These are phyloP conservation scores for Phytophthora palmivora DNA, from an alignment of 352 stramenopile species.

Conservation along the genomic window DNA sequence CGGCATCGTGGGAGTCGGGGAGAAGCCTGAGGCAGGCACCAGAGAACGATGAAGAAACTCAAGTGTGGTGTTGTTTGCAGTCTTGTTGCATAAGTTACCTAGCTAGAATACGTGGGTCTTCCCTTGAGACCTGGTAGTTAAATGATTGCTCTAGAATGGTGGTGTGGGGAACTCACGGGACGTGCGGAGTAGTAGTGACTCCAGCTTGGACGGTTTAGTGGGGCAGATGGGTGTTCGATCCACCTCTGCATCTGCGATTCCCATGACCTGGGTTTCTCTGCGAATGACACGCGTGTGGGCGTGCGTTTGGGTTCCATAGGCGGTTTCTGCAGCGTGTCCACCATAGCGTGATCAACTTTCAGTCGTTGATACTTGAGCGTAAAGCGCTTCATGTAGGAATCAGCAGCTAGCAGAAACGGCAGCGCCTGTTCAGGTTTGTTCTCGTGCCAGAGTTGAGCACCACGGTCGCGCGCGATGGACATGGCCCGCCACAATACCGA, in stretches of 20 bases:
- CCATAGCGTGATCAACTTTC: slow-evolving; percentile 86
- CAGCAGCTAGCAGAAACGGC: slow-evolving; percentile 77
- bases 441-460: slow-evolving; percentile 86
- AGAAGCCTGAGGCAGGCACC: slow-evolving; percentile 1
- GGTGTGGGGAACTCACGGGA: slow-evolving; percentile 85
- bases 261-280: slow-evolving; percentile 68
- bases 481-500: slow-evolving; percentile 86
- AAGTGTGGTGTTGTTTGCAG: slow-evolving; percentile 12
- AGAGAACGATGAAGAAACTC: neutral
- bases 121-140: slow-evolving; percentile 26
- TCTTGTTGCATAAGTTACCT: slow-evolving; percentile 40
- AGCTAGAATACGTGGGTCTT: slow-evolving; percentile 43
- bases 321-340: slow-evolving; percentile 63
- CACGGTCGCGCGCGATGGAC: slow-evolving; percentile 77
- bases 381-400: slow-evolving; percentile 92
- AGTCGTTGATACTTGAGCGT: slow-evolving; percentile 88
- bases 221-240: slow-evolving; percentile 80
- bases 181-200: slow-evolving; percentile 84
- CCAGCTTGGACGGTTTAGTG: slow-evolving; percentile 82
- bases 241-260: slow-evolving; percentile 73
- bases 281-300: slow-evolving; percentile 69
- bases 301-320: slow-evolving; percentile 34
- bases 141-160: slow-evolving; percentile 58
- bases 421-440: slow-evolving; percentile 87
- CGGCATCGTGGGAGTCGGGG: neutral